Conservation (phyloP, 148 eudicot species). For the Simmondsia chinensis region DNA sequence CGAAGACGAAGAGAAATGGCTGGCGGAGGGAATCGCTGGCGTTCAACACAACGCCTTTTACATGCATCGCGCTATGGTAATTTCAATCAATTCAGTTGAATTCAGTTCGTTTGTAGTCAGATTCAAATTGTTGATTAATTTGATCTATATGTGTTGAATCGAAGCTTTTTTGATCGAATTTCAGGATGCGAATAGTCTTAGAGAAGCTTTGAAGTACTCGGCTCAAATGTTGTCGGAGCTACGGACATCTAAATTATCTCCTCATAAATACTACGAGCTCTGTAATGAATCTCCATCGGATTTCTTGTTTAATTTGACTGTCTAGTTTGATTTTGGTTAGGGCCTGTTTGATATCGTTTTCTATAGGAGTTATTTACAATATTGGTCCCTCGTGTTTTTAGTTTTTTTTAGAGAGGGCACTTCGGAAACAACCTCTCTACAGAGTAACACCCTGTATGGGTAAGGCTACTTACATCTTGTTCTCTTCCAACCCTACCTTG, state of each 20-base stretch:
- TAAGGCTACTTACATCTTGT: too few species aligned
- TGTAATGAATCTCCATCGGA: conserved; percentile 27
- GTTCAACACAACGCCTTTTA: conserved; percentile 94
- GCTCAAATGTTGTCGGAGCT: conserved; percentile 90
- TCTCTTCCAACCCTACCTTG: too few species aligned
- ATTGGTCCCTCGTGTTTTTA: background rate
- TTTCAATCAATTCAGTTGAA: background rate
- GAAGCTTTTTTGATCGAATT: background rate
- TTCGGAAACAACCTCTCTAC: too few species aligned
- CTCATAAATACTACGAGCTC: conserved; percentile 89
- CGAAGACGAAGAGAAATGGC: conserved; percentile 98
- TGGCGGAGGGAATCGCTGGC: conserved; percentile 92
- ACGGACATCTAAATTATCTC: conserved; percentile 85
- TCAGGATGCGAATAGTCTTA: conserved; percentile 79
- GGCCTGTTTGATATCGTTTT: background rate
- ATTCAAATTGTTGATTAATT: background rate
- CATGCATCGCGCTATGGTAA: conserved; percentile 88
- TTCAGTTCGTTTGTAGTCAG: conserved; percentile 1
- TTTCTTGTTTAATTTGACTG: background rate
- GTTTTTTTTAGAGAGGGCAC: too few species aligned
- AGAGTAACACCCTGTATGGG: too few species aligned
- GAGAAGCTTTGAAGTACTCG: conserved; percentile 84
- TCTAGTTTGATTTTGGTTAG: background rate
- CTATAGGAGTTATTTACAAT: background rate
- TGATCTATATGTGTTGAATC: background rate